Conservation (phyloP, 2,329 filamentous ascomycete species). For the Aspergillus alliaceus region DNA sequence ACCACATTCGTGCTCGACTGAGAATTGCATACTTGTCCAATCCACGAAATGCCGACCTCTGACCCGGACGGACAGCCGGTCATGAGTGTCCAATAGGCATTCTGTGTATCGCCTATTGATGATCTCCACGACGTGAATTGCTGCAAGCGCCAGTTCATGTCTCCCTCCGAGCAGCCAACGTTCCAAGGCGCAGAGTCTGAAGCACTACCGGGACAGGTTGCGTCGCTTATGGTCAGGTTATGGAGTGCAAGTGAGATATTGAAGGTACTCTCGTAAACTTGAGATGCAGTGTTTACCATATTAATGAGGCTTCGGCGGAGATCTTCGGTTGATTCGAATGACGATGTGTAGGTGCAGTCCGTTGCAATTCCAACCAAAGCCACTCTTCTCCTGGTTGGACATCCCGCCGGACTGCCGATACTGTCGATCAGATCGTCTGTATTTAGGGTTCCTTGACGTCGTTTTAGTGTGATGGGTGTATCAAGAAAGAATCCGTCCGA, state of each 20-base stretch:
- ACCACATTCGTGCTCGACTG: slow-evolving; percentile 70
- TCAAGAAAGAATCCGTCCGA: not conserved
- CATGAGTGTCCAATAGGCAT: slow-evolving; percentile 89
- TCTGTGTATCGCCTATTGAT: slow-evolving; percentile 63
- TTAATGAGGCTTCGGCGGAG: slow-evolving; percentile 37
- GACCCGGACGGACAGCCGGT: slow-evolving; percentile 76
- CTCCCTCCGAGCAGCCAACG: slow-evolving; percentile 13
- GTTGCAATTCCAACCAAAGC: slow-evolving; percentile 86
- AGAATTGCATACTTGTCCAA: slow-evolving; percentile 68
- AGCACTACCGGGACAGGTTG: slow-evolving; percentile 67
- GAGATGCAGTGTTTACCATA: slow-evolving; percentile 80
- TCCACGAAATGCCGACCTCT: slow-evolving; percentile 82
- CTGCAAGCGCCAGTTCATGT: slow-evolving; percentile 46
- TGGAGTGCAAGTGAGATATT: slow-evolving; percentile 87
- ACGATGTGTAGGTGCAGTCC: slow-evolving; percentile 79
- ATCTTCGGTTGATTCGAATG: slow-evolving; percentile 62
- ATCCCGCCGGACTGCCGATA: slow-evolving; percentile 76
- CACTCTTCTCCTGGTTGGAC: slow-evolving; percentile 80
- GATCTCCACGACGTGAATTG: slow-evolving; percentile 84
- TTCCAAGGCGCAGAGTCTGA: slow-evolving; percentile 47
- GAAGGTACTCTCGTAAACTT: slow-evolving; percentile 82
- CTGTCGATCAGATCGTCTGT: slow-evolving; percentile 54
- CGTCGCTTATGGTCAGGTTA: slow-evolving; percentile 75
- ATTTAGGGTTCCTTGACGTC: slow-evolving; percentile 2
- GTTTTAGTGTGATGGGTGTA: not conserved